These are phyloP conservation scores for Mariannaea elegans DNA, from an alignment of 2,329 filamentous ascomycete genomes.

Conservation along the genomic window DNA sequence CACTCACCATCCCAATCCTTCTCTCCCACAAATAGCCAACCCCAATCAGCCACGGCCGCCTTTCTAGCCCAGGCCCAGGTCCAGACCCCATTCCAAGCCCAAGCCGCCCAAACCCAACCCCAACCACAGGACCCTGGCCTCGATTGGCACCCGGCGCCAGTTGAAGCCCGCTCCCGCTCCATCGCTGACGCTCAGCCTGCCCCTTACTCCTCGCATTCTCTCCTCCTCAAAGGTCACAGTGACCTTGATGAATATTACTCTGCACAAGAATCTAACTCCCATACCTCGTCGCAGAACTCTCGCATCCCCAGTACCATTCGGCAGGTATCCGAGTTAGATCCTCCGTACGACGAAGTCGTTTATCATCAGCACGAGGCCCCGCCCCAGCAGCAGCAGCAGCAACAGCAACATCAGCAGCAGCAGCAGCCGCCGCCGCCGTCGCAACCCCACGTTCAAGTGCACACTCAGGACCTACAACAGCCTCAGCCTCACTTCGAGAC, in stretches of 20 bases:
- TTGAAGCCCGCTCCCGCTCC: slow-evolving; percentile 12
- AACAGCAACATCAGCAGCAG: slow-evolving; percentile 38
- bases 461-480: slow-evolving; percentile 48
- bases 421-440: slow-evolving; percentile 34
- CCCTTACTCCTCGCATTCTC: slow-evolving; percentile 52
- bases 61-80: slow-evolving; percentile 27
- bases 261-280: slow-evolving; percentile 51
- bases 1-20: slow-evolving; percentile 18
- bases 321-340: slow-evolving; percentile 56
- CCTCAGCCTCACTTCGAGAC: slow-evolving; percentile 48
- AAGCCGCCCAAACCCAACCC: slow-evolving; percentile 34
- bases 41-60: slow-evolving; percentile 30
- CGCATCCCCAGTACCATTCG: slow-evolving; percentile 54
- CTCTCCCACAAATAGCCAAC: slow-evolving; percentile 26
- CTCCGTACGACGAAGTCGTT: slow-evolving; percentile 56
- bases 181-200: slow-evolving; percentile 27
- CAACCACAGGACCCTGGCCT: slow-evolving; percentile 28
- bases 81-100: slow-evolving; percentile 33
- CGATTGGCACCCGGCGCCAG: slow-evolving; percentile 32
- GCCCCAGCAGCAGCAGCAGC: slow-evolving; percentile 38
- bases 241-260: slow-evolving; percentile 50
- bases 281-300: slow-evolving; percentile 51
- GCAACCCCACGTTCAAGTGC: slow-evolving; percentile 32
- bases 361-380: slow-evolving; percentile 51
- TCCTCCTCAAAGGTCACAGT: slow-evolving; percentile 56